Evolutionary conservation across 257 asterid genomes (phyloP).

Genomic region (Fraxinus quadrangulata): DNA sequence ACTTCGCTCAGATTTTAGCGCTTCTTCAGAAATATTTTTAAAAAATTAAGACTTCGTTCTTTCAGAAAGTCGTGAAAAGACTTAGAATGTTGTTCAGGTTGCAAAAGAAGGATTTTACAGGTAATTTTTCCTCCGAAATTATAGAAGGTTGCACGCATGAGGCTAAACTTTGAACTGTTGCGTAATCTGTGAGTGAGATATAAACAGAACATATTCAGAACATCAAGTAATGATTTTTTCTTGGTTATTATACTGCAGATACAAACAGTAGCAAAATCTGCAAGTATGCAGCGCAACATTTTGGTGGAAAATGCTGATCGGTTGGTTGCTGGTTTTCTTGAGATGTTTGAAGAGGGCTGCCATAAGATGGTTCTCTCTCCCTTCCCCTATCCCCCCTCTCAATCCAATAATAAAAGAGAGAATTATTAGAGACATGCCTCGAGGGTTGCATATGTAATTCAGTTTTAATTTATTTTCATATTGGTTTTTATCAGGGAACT

Average conservation of each 20-base stretch:
- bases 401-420: neutral
- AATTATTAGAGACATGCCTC: neutral
- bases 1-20: too few relatives aligned
- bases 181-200: neutral
- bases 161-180: neutral
- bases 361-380: conserved; percentile 42
- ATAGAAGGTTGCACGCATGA: neutral
- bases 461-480: neutral
- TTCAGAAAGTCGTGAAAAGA: too few relatives aligned
- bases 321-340: conserved; percentile 64
- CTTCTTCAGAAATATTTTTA: neutral
- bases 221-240: neutral
- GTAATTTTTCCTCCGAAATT: neutral
- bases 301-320: conserved; percentile 72
- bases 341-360: conserved; percentile 64
- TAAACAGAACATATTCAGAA: neutral
- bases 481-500: conserved; percentile 41
- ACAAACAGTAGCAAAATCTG: conserved; percentile 50
- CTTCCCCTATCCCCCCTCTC: neutral
- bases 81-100: neutral
- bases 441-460: neutral
- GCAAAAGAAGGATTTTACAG: neutral
- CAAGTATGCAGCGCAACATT: conserved; percentile 43
- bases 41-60: too few relatives aligned
- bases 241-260: conserved; percentile 38